Conservation (phyloP, 2,329 filamentous ascomycete genomes). For the Cladosporium sp. region DNA sequence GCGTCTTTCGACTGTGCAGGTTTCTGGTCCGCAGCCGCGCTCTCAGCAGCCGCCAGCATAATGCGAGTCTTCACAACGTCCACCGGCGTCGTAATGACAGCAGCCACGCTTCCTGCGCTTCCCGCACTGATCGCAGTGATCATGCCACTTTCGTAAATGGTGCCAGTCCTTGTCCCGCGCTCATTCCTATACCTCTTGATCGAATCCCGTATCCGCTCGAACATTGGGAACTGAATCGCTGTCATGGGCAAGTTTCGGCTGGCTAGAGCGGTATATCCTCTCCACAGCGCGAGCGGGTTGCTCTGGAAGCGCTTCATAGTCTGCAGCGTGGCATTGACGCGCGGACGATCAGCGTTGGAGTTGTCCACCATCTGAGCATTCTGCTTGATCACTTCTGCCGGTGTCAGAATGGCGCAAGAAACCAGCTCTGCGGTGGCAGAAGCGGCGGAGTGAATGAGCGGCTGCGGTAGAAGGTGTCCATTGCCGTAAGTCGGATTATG, state of each 20-base stretch:
- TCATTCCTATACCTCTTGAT: conserved; percentile 47
- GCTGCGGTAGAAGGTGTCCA: conserved; percentile 54
- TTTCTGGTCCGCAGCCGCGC: conserved; percentile 23
- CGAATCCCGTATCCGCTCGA: conserved; percentile 62
- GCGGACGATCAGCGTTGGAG: conserved; percentile 27
- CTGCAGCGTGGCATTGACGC: conserved; percentile 50
- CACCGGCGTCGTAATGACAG: conserved; percentile 79
- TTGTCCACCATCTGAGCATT: conserved; percentile 78
- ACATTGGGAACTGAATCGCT: conserved; percentile 82
- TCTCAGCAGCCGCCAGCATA: conserved; percentile 64
- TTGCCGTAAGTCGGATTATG: conserved; percentile 42
- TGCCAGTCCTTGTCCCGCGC: conserved; percentile 34
- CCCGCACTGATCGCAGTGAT: conserved; percentile 73
- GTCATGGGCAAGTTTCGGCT: conserved; percentile 84
- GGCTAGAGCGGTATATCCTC: conserved; percentile 75
- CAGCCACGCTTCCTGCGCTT: conserved; percentile 67
- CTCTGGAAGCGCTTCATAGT: conserved; percentile 55
- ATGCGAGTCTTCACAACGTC: conserved; percentile 88
- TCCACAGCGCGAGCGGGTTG: conserved; percentile 54
- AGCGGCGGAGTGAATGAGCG: conserved; percentile 67
- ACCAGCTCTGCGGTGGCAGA: conserved; percentile 77
- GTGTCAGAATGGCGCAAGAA: conserved; percentile 80
- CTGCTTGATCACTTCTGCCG: conserved; percentile 87
- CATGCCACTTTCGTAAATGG: conserved; percentile 61
- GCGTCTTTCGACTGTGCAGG: conserved; percentile 15